phyloP scores from a whole-genome alignment of 352 stramenopile genomes.

The Pythium apleroticum region DNA sequence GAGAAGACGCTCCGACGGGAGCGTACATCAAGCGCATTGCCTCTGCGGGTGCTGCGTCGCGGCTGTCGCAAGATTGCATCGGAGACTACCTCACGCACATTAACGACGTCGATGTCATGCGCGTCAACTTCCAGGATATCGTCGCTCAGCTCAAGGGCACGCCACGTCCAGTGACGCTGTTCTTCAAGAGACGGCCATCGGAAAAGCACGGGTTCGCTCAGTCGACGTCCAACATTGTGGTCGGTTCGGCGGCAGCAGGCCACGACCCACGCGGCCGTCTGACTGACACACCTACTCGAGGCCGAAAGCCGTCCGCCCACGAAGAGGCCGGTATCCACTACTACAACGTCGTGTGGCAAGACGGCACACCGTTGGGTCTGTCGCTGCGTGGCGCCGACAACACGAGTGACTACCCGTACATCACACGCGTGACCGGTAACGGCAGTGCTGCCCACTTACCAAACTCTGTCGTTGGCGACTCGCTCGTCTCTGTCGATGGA shows the following conservation, averaged over 20 bases:
- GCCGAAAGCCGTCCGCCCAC: conserved; percentile 30
- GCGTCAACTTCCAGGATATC: conserved; percentile 75
- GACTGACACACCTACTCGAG: conserved; percentile 44
- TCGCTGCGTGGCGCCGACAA: conserved; percentile 73
- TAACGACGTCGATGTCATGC: conserved; percentile 83
- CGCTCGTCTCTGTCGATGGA: conserved; percentile 77
- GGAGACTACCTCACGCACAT: conserved; percentile 83
- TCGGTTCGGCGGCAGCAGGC: conserved; percentile 23
- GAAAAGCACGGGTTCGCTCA: conserved; percentile 35
- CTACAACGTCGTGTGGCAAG: conserved; percentile 86
- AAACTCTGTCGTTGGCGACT: conserved; percentile 72
- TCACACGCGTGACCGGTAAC: conserved; percentile 82
- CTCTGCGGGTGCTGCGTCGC: conserved; percentile 61
- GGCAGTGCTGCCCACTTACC: conserved; percentile 80
- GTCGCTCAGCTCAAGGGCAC: conserved; percentile 77
- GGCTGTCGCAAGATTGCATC: conserved; percentile 79
- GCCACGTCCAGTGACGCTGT: conserved; percentile 75
- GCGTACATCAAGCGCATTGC: conserved; percentile 87
- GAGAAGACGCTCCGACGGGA: conserved; percentile 39
- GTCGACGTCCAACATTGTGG: conserved; percentile 39
- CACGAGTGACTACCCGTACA: conserved; percentile 82
- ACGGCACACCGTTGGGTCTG: conserved; percentile 68
- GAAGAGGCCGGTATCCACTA: conserved; percentile 52
- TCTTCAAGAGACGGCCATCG: conserved; percentile 49
- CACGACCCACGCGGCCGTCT: conserved; percentile 25